phyloP scores from a whole-genome alignment of 2,329 filamentous ascomycete species.

The Penicillium sp. region DNA sequence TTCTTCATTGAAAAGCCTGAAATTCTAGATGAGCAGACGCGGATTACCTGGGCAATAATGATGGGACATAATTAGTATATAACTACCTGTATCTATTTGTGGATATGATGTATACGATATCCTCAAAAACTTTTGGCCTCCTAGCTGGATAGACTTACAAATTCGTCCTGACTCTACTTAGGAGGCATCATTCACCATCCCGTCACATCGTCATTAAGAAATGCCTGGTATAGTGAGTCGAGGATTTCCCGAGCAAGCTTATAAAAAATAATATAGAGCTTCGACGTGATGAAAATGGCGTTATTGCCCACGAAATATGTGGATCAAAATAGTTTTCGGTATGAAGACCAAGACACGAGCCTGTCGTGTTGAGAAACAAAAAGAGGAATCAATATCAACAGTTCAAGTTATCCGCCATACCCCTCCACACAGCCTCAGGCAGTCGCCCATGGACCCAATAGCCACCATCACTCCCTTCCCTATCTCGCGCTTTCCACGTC shows the following conservation, averaged over 20 bases:
- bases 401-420: constrained; percentile 1
- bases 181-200: too few relatives aligned
- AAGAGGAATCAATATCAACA: not conserved
- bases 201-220: too few relatives aligned
- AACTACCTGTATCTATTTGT: too few relatives aligned
- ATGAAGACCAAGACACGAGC: not conserved
- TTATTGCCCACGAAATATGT: not conserved
- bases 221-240: too few relatives aligned
- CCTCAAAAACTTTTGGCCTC: too few relatives aligned
- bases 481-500: constrained; percentile 3
- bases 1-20: constrained; percentile 25
- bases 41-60: constrained; percentile 5
- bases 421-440: constrained; percentile 4
- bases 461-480: not conserved
- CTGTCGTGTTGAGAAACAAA: not conserved
- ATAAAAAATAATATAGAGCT: too few relatives aligned
- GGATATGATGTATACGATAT: too few relatives aligned
- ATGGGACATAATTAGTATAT: not conserved
- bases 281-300: not conserved
- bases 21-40: constrained; percentile 22
- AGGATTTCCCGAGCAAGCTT: too few relatives aligned
- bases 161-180: too few relatives aligned
- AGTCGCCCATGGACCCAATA: constrained; percentile 9
- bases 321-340: not conserved
- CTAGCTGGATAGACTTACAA: too few relatives aligned